These are phyloP conservation scores for Collybia mongolica DNA, from an alignment of 768 basidiomycete species.

Conservation along the genomic window DNA sequence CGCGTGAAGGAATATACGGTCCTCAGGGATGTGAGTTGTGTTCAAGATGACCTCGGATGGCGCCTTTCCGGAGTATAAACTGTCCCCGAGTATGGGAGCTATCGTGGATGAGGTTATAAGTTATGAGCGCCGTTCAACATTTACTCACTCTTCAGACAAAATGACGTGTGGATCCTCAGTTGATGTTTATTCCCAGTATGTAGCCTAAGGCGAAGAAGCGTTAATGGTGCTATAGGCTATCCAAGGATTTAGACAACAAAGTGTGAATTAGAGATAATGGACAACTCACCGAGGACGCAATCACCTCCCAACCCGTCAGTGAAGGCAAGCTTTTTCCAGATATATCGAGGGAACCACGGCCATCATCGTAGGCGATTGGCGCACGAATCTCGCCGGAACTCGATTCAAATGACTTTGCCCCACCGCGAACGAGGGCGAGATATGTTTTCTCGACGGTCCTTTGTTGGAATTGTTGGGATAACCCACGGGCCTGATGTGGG, in stretches of 20 bases:
- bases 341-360: slow-evolving; percentile 39
- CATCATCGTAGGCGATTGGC: slow-evolving; percentile 41
- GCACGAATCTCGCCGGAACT: slow-evolving; percentile 40
- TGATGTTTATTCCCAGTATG: slow-evolving; percentile 71
- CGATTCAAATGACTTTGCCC: slow-evolving; percentile 40
- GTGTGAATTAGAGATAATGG: neutral
- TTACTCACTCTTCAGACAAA: slow-evolving; percentile 43
- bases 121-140: neutral
- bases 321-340: slow-evolving; percentile 31
- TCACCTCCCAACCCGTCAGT: slow-evolving; percentile 55
- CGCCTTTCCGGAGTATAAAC: slow-evolving; percentile 40
- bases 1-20: slow-evolving; percentile 62
- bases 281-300: slow-evolving; percentile 56
- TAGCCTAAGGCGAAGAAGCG: slow-evolving; percentile 54
- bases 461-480: slow-evolving; percentile 54
- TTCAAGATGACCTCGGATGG: slow-evolving; percentile 22
- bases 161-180: slow-evolving; percentile 62
- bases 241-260: slow-evolving; percentile 5
- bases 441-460: slow-evolving; percentile 56
- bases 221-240: slow-evolving; percentile 42
- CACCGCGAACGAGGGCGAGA: slow-evolving; percentile 61
- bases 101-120: slow-evolving; percentile 4
- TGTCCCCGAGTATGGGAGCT: slow-evolving; percentile 73
- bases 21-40: slow-evolving; percentile 31
- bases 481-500: slow-evolving; percentile 36